Conservation (phyloP, 805 yeast species). For the Clavispora fructus region DNA sequence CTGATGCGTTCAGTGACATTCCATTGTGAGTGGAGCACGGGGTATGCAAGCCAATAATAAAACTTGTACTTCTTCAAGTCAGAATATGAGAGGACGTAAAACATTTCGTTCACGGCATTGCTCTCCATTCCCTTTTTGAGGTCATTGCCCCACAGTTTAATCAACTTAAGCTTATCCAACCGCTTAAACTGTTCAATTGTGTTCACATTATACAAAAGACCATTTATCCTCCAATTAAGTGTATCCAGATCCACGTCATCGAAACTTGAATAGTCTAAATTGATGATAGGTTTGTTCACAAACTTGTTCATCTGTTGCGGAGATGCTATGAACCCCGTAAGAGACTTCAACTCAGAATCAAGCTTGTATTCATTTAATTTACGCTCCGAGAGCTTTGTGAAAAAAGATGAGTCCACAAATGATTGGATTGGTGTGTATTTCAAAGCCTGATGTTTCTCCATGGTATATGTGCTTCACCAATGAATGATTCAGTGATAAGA, state of each 20-base stretch:
- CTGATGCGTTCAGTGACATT: conserved; percentile 5
- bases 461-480: not conserved
- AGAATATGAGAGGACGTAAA: conserved; percentile 57
- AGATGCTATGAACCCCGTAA: conserved; percentile 41
- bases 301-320: conserved; percentile 31
- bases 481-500: conserved; percentile 1
- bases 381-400: conserved; percentile 63
- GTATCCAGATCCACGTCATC: conserved; percentile 7
- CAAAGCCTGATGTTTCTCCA: conserved; percentile 6
- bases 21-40: conserved; percentile 58
- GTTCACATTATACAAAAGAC: conserved; percentile 55
- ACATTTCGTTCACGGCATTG: conserved; percentile 30
- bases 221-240: conserved; percentile 19
- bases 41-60: conserved; percentile 86
- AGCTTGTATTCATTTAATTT: conserved; percentile 73
- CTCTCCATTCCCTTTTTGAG: conserved; percentile 9
- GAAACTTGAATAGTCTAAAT: conserved; percentile 31
- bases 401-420: conserved; percentile 83
- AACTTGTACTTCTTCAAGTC: conserved; percentile 87
- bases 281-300: conserved; percentile 30
- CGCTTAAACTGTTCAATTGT: conserved; percentile 81
- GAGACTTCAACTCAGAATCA: conserved; percentile 39
- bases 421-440: conserved; percentile 55
- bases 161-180: conserved; percentile 54
- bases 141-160: conserved; percentile 37